These are phyloP conservation scores for Chlamydomonas sp. DNA, from an alignment of 139 green algal genomes.

Conservation along the genomic window DNA sequence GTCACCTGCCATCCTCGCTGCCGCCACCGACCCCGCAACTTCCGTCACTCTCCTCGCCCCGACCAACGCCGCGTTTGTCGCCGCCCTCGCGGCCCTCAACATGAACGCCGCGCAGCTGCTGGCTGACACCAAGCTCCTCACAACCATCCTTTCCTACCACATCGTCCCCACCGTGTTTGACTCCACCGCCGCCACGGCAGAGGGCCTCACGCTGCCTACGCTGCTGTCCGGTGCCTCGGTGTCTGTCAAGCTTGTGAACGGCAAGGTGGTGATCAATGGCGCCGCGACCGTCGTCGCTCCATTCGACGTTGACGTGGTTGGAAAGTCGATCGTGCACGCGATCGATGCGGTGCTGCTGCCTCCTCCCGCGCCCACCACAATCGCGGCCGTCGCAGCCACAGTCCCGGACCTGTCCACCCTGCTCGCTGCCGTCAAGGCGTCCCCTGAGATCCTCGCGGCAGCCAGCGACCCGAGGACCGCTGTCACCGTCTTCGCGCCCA, in stretches of 20 bases:
- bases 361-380: not conserved
- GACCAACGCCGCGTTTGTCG: no score
- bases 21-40: no score
- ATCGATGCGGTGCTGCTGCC: not conserved
- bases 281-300: not conserved
- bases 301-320: no score
- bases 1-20: no score
- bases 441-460: not conserved
- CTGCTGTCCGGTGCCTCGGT: not conserved
- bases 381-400: not conserved
- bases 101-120: not conserved
- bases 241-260: not conserved
- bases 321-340: no score
- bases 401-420: not conserved
- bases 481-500: not conserved
- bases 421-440: not conserved
- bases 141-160: not conserved
- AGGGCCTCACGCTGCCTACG: no score
- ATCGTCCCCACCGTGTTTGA: no score
- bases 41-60: no score
- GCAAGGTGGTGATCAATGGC: not conserved
- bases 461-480: not conserved
- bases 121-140: not conserved
- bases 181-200: no score
- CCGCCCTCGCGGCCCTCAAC: no score